Percentiles rank a stretch among this genome's conserved stretches.
Evolutionary conservation across 1,284 basidiomycete species (phyloP).

Genomic region (Ustilago lituana): DNA sequence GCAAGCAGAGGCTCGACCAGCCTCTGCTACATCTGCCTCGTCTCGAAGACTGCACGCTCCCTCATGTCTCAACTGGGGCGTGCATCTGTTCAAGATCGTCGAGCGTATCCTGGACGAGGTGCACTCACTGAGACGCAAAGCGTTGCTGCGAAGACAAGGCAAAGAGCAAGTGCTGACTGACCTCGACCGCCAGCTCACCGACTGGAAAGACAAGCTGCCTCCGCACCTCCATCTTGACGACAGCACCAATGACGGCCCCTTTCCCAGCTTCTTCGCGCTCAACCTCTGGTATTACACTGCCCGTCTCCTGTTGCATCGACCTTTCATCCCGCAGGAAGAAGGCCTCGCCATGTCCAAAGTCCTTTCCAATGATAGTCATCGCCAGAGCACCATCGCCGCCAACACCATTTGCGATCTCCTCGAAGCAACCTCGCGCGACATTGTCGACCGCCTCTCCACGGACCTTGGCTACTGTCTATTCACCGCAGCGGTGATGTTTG

Average conservation of each 20-base stretch:
- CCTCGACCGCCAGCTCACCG: conserved; percentile 51
- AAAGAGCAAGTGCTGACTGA: conserved; percentile 47
- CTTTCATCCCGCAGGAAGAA: conserved; percentile 61
- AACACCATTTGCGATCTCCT: conserved; percentile 58
- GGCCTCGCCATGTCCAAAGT: conserved; percentile 46
- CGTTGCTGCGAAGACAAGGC: conserved; percentile 50
- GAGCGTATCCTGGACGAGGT: conserved; percentile 57
- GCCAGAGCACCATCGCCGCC: conserved; percentile 51
- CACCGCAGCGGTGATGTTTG: conserved; percentile 59
- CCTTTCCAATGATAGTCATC: conserved; percentile 47
- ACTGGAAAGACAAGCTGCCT: conserved; percentile 52
- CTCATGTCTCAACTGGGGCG: conserved; percentile 55
- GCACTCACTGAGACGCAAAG: conserved; percentile 59
- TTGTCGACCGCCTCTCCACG: conserved; percentile 54
- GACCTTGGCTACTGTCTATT: conserved; percentile 62
- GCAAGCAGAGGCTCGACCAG: background rate
- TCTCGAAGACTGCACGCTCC: conserved; percentile 47
- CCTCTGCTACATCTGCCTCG: background rate
- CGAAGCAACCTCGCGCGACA: conserved; percentile 40
- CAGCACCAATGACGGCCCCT: conserved; percentile 38
- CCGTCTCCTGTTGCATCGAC: conserved; percentile 53
- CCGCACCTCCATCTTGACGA: conserved; percentile 44
- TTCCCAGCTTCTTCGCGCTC: conserved; percentile 54
- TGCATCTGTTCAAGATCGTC: conserved; percentile 58
- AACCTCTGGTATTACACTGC: conserved; percentile 61